Evolutionary conservation across 768 basidiomycete species (phyloP), one percentile per base, ranked within the genome.

Genomic region (button mushroom (Agaricus bisporus)): DNA sequence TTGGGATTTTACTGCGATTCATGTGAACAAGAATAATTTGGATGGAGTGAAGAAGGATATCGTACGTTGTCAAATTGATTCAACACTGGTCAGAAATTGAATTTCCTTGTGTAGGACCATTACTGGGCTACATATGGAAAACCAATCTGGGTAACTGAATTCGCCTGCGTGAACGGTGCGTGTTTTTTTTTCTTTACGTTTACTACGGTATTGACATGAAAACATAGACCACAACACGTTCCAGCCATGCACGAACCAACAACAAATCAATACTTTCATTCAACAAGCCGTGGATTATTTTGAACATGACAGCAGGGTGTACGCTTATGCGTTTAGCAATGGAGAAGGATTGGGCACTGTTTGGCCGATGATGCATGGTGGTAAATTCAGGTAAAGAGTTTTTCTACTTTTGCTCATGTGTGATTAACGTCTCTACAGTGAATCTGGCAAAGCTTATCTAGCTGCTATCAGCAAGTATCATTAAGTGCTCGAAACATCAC

Each of bases 91-190:
- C 4, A 12, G 11, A 17, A 11, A 15, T 5, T 1, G 25, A 8
- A 18, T 26, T 42, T 4, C 5, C 42, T 4, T 37, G 15, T 55
- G 6, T 49, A 75, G 76, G 68, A 71, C 42, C 70, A 77, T 55
- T 77, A 77, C 56, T 66, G 66, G 61, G 60, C 51, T 3, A 48
- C 41, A 1, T 77, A 76, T 58, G 68, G 70, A 57, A 76, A 74
- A 61, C 75, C 76, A 1, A 69, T 77, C 49, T 77, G 75, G 75
- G 68, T 77, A 14, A 73, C 75, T 20, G 76, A 77, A 58, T 75
- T 76, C 56, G 75, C 76, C 48, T 77, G 76, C 53, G 75, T 76
- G 29, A 67, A 76, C 47, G 75, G 75, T 73, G 51, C 17, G 62
- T 51, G 29, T 14, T 29, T 38, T 35, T 1, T 42, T n/a, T 38